Evolutionary conservation across 2,329 filamentous ascomycete genomes (phyloP).

Genomic region (Paradendryphiella salina): DNA sequence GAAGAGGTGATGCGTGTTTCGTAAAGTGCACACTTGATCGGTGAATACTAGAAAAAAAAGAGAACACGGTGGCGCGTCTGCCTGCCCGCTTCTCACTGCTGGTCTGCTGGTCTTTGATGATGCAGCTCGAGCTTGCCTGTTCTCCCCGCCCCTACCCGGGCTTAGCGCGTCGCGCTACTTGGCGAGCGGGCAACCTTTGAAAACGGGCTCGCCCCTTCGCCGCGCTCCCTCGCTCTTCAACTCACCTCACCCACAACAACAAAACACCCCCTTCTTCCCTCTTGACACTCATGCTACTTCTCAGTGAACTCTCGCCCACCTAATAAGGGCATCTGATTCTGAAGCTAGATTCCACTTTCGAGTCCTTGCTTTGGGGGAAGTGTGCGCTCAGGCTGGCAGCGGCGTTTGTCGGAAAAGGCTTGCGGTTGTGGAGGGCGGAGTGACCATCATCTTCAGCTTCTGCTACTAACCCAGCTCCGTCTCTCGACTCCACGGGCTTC

Average conservation of each 20-base stretch:
- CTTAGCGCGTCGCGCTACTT: slow-evolving; percentile 27
- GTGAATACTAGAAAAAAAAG: neutral
- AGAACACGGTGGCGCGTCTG: slow-evolving; percentile 28
- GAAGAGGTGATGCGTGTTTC: neutral
- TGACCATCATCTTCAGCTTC: slow-evolving; percentile 36
- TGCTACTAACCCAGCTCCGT: slow-evolving; percentile 43
- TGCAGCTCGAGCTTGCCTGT: slow-evolving; percentile 20
- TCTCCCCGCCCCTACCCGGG: slow-evolving; percentile 11
- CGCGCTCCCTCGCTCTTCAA: slow-evolving; percentile 30
- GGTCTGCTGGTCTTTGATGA: slow-evolving; percentile 11
- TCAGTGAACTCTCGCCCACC: slow-evolving; percentile 44
- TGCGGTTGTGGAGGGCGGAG: slow-evolving; percentile 35
- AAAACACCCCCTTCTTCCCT: slow-evolving; percentile 35
- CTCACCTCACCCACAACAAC: slow-evolving; percentile 26
- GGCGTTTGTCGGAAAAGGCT: slow-evolving; percentile 35
- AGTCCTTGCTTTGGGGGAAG: slow-evolving; percentile 39
- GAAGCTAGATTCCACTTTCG: slow-evolving; percentile 40
- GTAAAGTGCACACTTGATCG: neutral
- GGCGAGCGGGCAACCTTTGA: slow-evolving; percentile 26
- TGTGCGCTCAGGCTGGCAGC: slow-evolving; percentile 39
- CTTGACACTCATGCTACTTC: slow-evolving; percentile 41
- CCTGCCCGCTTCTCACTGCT: slow-evolving; percentile 15
- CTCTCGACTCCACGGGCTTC: slow-evolving; percentile 28
- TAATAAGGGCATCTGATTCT: slow-evolving; percentile 48
- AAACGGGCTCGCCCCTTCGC: slow-evolving; percentile 28